These are phyloP conservation scores for Tricholomella constricta DNA, from an alignment of 768 basidiomycete species.

Conservation along the genomic window DNA sequence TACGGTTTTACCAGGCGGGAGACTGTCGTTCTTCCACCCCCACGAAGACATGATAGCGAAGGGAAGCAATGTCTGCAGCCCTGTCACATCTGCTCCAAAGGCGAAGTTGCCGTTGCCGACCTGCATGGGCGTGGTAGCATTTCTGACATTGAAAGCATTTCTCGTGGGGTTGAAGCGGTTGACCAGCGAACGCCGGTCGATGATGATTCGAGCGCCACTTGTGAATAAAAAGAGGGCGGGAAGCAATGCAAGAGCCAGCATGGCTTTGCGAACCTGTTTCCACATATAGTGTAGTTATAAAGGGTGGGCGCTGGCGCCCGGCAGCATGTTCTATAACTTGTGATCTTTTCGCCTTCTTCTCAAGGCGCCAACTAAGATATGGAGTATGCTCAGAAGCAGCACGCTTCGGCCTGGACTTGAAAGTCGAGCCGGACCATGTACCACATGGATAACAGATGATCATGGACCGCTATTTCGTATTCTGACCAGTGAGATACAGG, in stretches of 20 bases:
- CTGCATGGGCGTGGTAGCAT: conserved; percentile 51
- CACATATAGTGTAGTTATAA: not conserved
- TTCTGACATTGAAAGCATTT: conserved; percentile 42
- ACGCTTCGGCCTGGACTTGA: too few species aligned
- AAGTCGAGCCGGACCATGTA: too few species aligned
- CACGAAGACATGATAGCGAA: conserved; percentile 59
- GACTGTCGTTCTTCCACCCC: conserved; percentile 63
- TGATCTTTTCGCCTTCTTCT: not conserved
- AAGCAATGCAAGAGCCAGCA: not conserved
- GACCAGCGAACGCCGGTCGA: conserved; percentile 48
- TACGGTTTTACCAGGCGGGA: conserved; percentile 44
- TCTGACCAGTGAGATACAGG: not conserved
- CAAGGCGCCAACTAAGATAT: not conserved
- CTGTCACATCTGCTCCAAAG: conserved; percentile 59
- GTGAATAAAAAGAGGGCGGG: not conserved
- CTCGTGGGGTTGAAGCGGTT: conserved; percentile 52
- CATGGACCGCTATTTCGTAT: not conserved
- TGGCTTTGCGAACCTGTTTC: not conserved
- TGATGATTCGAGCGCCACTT: conserved; percentile 16
- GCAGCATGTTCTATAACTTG: not conserved
- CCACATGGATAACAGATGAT: not conserved
- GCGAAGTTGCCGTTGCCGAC: conserved; percentile 65
- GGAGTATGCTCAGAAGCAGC: not conserved
- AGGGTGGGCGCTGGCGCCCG: not conserved
- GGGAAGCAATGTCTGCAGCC: conserved; percentile 58